Evolutionary conservation across 129 eudicot genomes (phyloP).

Genomic region (carrot (Daucus carota)): DNA sequence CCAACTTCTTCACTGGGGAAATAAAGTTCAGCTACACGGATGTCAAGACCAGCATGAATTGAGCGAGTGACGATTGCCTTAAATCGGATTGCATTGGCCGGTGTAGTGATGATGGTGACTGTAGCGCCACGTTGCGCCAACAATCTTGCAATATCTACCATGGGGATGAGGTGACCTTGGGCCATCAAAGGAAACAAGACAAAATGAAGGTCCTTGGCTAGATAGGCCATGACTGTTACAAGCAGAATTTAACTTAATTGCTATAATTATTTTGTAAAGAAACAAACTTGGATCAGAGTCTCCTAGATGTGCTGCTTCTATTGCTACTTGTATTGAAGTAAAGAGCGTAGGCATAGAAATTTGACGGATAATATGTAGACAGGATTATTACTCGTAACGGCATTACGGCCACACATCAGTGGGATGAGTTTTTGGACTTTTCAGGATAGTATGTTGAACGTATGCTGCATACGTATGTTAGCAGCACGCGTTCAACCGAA

Average conservation of each 20-base stretch:
- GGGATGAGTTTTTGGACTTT: too few relatives aligned
- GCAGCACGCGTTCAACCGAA: too few relatives aligned
- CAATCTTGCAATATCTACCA: conserved; percentile 38
- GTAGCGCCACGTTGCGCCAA: conserved; percentile 32
- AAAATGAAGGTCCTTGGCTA: conserved; percentile 29
- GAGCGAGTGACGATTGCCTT: conserved; percentile 24
- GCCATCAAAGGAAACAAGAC: conserved; percentile 43
- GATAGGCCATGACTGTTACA: conserved; percentile 1
- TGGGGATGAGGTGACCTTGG: conserved; percentile 48
- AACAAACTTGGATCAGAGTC: not conserved
- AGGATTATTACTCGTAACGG: not conserved
- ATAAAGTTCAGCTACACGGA: conserved; percentile 27
- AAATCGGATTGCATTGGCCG: conserved; percentile 32
- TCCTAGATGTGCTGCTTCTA: not conserved
- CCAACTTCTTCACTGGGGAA: conserved; percentile 40
- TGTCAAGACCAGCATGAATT: conserved; percentile 21
- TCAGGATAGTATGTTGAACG: too few relatives aligned
- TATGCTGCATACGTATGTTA: too few relatives aligned
- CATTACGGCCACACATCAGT: not conserved
- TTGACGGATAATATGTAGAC: not conserved
- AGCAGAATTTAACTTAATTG: not conserved
- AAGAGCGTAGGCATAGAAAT: not conserved
- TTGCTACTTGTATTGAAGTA: not conserved
- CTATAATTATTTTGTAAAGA: not conserved
- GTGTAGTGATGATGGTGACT: conserved; percentile 36